Percentiles rank a stretch among this genome's conserved stretches.
These are phyloP conservation scores for Penicillium cinerascens DNA, from an alignment of 495 filamentous ascomycete species.

Conservation along the genomic window DNA sequence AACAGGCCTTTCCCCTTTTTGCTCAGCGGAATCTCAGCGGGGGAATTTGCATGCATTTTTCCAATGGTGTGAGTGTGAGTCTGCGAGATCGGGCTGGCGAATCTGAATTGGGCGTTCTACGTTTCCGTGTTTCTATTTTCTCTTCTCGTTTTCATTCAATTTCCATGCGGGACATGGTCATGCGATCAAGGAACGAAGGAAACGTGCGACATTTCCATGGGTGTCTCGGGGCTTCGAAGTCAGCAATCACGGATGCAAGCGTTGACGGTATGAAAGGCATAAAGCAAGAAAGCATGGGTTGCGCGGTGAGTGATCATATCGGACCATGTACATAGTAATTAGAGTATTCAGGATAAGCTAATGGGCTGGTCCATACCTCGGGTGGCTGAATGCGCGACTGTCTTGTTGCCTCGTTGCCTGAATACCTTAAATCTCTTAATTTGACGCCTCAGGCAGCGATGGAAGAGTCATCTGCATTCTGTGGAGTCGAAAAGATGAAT, in stretches of 20 bases:
- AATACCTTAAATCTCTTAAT: background rate
- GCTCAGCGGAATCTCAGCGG: background rate
- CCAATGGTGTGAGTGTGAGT: too few species aligned
- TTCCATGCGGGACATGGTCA: background rate
- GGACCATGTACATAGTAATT: background rate
- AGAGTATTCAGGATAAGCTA: background rate
- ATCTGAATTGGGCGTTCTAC: background rate
- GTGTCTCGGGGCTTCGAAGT: too few species aligned
- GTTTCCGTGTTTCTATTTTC: too few species aligned
- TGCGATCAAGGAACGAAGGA: background rate
- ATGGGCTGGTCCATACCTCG: background rate
- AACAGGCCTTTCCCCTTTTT: background rate
- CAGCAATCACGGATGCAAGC: too few species aligned
- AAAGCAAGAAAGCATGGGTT: background rate
- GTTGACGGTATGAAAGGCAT: too few species aligned
- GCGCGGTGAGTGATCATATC: background rate
- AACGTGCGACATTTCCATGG: too few species aligned
- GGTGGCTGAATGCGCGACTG: background rate
- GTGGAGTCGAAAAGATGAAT: conserved; percentile 8
- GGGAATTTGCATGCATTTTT: too few species aligned
- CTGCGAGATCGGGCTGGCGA: background rate
- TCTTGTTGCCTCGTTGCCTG: background rate
- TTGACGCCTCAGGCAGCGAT: background rate
- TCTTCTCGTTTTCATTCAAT: background rate
- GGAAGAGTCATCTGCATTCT: background rate